Evolutionary conservation across 805 yeast species (phyloP), one percentile per base, ranked within the genome.

Genomic region (Candida silvatica): DNA sequence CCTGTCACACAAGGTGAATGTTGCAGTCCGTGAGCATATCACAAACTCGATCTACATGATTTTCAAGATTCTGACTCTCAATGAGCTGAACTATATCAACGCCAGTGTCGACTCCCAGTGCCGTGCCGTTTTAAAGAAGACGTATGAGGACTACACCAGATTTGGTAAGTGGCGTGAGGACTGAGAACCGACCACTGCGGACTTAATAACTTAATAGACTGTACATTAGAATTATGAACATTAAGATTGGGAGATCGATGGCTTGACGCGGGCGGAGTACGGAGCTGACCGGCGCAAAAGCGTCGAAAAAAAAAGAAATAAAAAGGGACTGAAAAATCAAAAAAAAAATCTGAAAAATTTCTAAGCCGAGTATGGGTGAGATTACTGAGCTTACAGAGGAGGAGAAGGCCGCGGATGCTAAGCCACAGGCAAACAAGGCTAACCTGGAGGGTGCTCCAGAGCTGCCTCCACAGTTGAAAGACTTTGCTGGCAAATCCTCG

Each of bases 121-220:
- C 4, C 71, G 84, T 45, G 66, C 76, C 2, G 74, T 78, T 46
- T 80, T 77, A 64, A 77, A 69, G 48, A 62, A 72, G 0, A 49
- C 88, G 27, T 85, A 82, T 47, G 72, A 73, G 6, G 84, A 80
- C 42, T 90, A 85, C 60, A 74, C 72, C 52, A 77, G 69, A 49
- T 68, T 66, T 40, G 96, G 95, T 32, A 83, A 81, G 55, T 88
- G 96, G 96, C 73, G 61, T 38, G 85, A 75, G 41, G 69, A 67
- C 32, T 73, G 52, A 33, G 3, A 17, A 4, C 18, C n/a, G 17
- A 27, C n/a, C 18, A 4, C 17, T 17, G 9, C 17, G 5, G 9
- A n/a, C 26, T n/a, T 8, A 23, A 6, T 9, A n/a, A 17, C 9
- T 9, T 23, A 23, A 17, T 28, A 28, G n/a, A n/a, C n/a, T n/a